Percentiles rank a stretch among this genome's conserved stretches.
These are phyloP conservation scores for Oryza australiensis DNA, from an alignment of 176 grass and related monocot species.

Conservation along the genomic window DNA sequence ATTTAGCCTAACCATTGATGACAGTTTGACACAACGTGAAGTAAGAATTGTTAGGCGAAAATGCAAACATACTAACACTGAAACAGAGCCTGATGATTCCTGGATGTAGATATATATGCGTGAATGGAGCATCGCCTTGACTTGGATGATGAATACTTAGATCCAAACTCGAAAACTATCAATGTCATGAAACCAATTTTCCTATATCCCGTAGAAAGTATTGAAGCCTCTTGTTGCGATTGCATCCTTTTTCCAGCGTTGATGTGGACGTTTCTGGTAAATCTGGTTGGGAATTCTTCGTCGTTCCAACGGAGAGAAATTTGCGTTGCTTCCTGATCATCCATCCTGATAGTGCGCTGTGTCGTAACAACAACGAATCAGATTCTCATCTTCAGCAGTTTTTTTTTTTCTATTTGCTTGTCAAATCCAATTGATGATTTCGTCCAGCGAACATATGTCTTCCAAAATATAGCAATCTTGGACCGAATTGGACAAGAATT, in stretches of 20 bases:
- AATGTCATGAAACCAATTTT: too few species aligned
- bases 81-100: neutral
- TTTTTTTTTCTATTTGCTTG: neutral
- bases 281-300: neutral
- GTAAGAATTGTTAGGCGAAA: neutral
- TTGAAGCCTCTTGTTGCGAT: too few species aligned
- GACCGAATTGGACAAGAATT: too few species aligned
- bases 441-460: neutral
- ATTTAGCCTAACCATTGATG: neutral
- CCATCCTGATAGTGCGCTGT: neutral
- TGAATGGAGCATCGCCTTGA: neutral
- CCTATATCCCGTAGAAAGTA: neutral
- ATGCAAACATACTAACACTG: neutral
- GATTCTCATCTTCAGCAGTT: neutral
- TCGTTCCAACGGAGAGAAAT: neutral
- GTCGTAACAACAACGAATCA: neutral
- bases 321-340: neutral
- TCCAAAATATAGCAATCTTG: too few species aligned
- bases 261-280: neutral
- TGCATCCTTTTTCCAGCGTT: neutral
- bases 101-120: neutral
- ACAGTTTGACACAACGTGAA: neutral
- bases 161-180: too few species aligned
- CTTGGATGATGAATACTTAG: neutral
- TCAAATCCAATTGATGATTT: neutral